Percentiles rank a stretch among this genome's conserved stretches.
Evolutionary conservation across 2,329 filamentous ascomycete species (phyloP).

Genomic region (Chaetomium sp.): DNA sequence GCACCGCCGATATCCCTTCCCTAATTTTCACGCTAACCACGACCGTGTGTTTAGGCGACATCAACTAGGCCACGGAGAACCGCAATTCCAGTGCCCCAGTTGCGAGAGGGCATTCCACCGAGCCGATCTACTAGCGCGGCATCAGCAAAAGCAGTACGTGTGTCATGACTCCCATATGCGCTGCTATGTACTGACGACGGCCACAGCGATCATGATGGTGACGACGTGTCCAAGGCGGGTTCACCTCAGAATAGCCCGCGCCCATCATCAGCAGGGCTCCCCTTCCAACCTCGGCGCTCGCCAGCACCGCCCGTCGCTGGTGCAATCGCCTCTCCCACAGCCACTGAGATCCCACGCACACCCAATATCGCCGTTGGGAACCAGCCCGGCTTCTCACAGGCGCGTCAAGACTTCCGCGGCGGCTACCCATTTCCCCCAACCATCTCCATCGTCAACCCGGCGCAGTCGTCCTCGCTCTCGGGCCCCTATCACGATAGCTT

Average conservation of each 20-base stretch:
- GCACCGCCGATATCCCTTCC: neutral
- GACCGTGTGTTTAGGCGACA: conserved; percentile 52
- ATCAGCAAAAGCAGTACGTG: conserved; percentile 53
- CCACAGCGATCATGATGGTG: conserved; percentile 50
- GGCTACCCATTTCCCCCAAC: conserved; percentile 26
- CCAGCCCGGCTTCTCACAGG: conserved; percentile 24
- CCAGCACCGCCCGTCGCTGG: conserved; percentile 10
- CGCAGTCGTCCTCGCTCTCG: conserved; percentile 20
- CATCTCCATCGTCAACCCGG: conserved; percentile 35
- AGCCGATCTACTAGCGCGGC: conserved; percentile 61
- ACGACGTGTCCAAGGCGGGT: conserved; percentile 41
- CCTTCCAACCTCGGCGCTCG: conserved; percentile 20
- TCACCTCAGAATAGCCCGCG: conserved; percentile 37
- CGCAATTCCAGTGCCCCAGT: conserved; percentile 55
- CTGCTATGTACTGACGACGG: conserved; percentile 22
- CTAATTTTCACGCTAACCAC: conserved; percentile 11
- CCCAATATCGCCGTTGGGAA: conserved; percentile 17
- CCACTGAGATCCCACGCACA: conserved; percentile 19
- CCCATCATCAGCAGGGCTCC: conserved; percentile 34
- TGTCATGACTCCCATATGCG: conserved; percentile 17
- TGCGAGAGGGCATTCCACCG: conserved; percentile 62
- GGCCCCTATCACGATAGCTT: conserved; percentile 32
- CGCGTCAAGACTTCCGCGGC: conserved; percentile 17
- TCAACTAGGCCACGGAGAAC: conserved; percentile 60
- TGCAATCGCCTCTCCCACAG: conserved; percentile 17